Evolutionary conservation across 1,139 yeast species (phyloP).

Genomic region (Sugiyamaella sp.): DNA sequence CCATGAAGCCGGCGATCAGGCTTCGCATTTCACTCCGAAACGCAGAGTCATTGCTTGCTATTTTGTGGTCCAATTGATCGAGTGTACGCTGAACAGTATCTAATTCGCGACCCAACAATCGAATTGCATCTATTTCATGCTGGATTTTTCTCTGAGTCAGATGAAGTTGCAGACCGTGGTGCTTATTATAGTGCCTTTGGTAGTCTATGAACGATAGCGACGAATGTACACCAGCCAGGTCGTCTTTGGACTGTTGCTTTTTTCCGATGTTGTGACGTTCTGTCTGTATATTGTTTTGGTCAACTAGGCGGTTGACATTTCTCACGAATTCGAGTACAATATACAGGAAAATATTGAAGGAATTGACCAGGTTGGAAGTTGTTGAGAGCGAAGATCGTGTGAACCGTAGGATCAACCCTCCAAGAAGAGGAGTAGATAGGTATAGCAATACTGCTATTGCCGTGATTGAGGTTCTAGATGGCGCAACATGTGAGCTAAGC

Average conservation of each 20-base stretch:
- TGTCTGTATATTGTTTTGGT: too few relatives aligned
- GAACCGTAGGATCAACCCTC: conserved; percentile 30
- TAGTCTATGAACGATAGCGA: neutral
- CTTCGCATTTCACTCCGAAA: neutral
- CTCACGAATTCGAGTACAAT: conserved; percentile 31
- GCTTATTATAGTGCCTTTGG: conserved; percentile 1
- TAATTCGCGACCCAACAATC: conserved; percentile 1
- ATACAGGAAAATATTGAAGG: conserved; percentile 35
- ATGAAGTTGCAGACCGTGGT: conserved; percentile 1
- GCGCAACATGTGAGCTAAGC: neutral
- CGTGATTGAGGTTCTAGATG: neutral
- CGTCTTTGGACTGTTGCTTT: neutral
- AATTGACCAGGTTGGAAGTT: conserved; percentile 31
- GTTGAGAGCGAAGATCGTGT: conserved; percentile 31
- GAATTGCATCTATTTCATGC: conserved; percentile 7
- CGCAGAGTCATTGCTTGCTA: neutral
- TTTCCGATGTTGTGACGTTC: too few relatives aligned
- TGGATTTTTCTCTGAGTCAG: neutral
- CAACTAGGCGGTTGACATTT: conserved; percentile 21
- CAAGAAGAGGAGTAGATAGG: conserved; percentile 32
- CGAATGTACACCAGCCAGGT: neutral
- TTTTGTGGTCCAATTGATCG: conserved; percentile 5
- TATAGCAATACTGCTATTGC: conserved; percentile 25
- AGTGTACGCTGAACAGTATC: conserved; percentile 5
- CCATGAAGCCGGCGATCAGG: neutral